Evolutionary conservation across 2,329 filamentous ascomycete genomes (phyloP), one percentile per base, ranked within the genome.

Genomic region (Xylariales sp.): DNA sequence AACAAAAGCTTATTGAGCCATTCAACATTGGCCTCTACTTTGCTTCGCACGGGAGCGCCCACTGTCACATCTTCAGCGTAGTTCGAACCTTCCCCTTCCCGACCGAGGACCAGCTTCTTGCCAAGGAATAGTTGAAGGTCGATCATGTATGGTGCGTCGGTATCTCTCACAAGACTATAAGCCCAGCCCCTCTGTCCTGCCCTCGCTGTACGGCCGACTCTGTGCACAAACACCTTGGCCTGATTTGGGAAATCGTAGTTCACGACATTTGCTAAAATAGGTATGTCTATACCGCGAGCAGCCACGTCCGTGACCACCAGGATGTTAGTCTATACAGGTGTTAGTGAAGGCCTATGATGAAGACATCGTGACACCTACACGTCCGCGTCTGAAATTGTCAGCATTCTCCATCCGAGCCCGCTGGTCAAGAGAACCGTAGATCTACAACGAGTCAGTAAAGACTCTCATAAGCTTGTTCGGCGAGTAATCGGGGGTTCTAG

Each of bases 221-320:
- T 84, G 64, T 98, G 93, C 20, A 98, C 86, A 55, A 94, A 98
- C 31, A 98, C 82, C 66, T 98, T 98, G 15, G 93, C 88, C 56
- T 97, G 93, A 2, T 91, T 86, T 3, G 93, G 91, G 50, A 98
- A 98, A 58, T 97, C 91, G 64, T 95, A 98, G 70, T 98, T 97
- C 70, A 98, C 91, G 45, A 98, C 93, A 59, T 98, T 97, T 43
- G 88, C 90, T 25, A 98, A 74, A 34, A 96, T 78, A 0, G 93
- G 93, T 51, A 98, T 95, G 79, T 98, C 93, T 47, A 98, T 94
- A 80, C 93, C 91, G 72, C 93, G 79, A 16, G 93, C 93, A 11
- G 93, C 93, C 40, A 98, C 89, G 60, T 98, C 93, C 1, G 93
- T 98, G 32, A 97, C 91, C 3, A 98, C 90, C 7, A 98, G 69